phyloP scores from a whole-genome alignment of 2,329 filamentous ascomycete species.

The Thielaviopsis euricoi region DNA sequence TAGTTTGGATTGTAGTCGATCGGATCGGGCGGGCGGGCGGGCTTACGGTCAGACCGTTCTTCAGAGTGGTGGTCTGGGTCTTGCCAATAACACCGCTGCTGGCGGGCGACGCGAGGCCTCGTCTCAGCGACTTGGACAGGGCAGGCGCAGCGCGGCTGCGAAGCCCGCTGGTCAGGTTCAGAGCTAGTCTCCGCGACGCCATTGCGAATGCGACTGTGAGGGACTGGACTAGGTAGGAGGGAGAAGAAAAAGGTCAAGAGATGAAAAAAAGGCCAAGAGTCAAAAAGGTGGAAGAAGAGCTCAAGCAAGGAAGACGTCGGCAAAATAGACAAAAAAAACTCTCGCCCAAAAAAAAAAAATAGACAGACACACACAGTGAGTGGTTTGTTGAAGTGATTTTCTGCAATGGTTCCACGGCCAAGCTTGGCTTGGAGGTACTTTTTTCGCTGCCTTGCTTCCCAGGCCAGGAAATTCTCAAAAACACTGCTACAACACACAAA shows the following conservation, averaged over 20 bases:
- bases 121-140: constrained; percentile 58
- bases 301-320: background rate
- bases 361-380: constrained; percentile 25
- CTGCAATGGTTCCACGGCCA: constrained; percentile 16
- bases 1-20: background rate
- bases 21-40: constrained; percentile 7
- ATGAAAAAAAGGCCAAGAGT: constrained; percentile 1
- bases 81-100: constrained; percentile 44
- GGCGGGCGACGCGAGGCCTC: constrained; percentile 82
- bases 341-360: constrained; percentile 16
- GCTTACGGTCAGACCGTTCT: constrained; percentile 88
- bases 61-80: constrained; percentile 90
- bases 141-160: constrained; percentile 75
- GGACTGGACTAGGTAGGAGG: constrained; percentile 19
- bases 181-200: constrained; percentile 94
- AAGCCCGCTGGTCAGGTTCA: constrained; percentile 82
- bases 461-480: constrained; percentile 16
- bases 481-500: constrained; percentile 12
- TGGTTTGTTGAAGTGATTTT: constrained; percentile 32
- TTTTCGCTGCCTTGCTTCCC: constrained; percentile 25
- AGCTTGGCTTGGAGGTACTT: constrained; percentile 28
- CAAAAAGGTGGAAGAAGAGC: constrained; percentile 1
- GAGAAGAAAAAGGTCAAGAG: constrained; percentile 13
- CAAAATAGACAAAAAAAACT: constrained; percentile 3
- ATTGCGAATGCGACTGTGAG: constrained; percentile 42